Percentiles rank a stretch among this genome's conserved stretches.
phyloP scores from a whole-genome alignment of 1,139 yeast species.

The Candida sanyaensis region DNA sequence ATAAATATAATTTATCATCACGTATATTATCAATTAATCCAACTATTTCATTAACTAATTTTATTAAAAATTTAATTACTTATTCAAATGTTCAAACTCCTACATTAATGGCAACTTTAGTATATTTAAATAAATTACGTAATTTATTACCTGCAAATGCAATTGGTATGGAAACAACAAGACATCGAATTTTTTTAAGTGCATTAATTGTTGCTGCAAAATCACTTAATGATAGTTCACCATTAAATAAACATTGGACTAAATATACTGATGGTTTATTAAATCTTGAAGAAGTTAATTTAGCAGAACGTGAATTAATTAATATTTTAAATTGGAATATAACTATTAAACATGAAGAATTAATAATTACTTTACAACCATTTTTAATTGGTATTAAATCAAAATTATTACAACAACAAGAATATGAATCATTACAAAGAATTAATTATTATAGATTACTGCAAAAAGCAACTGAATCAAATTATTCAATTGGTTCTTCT shows the following conservation, averaged over 20 bases:
- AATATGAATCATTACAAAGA: conserved; percentile 35
- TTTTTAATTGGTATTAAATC: conserved; percentile 72
- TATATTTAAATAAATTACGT: conserved; percentile 76
- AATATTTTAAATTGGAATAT: conserved; percentile 84
- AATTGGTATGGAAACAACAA: conserved; percentile 89
- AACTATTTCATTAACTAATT: conserved; percentile 46
- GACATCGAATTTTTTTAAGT: conserved; percentile 88
- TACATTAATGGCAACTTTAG: conserved; percentile 88
- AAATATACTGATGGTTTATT: conserved; percentile 84
- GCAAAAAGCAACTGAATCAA: conserved; percentile 11
- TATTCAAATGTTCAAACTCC: conserved; percentile 94
- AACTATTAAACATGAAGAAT: conserved; percentile 66
- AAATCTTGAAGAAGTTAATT: conserved; percentile 75
- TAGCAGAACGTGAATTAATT: conserved; percentile 87
- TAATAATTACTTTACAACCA: conserved; percentile 67
- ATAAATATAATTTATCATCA: conserved; percentile 7
- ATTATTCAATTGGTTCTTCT: conserved; percentile 13
- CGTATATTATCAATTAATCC: conserved; percentile 13
- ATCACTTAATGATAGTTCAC: conserved; percentile 88
- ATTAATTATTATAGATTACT: conserved; percentile 42
- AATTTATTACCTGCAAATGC: conserved; percentile 83
- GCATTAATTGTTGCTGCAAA: conserved; percentile 88
- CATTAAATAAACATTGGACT: conserved; percentile 96
- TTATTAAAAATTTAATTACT: conserved; percentile 70
- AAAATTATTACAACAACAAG: conserved; percentile 26